Evolutionary conservation across 2,329 filamentous ascomycete genomes (phyloP).

Genomic region (Monascus ruber): DNA sequence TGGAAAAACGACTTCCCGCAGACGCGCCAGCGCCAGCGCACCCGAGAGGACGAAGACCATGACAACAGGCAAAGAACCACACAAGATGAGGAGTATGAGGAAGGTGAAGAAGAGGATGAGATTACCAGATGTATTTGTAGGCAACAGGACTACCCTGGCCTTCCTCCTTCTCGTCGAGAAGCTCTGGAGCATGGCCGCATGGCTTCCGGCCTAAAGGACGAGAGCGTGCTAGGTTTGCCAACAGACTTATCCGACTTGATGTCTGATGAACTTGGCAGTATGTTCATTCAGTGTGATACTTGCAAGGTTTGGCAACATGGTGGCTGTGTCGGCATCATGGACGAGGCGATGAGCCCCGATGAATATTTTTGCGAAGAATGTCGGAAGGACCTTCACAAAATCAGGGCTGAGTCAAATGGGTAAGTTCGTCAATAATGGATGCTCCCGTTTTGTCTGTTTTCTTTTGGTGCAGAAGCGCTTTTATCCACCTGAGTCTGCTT

Average conservation of each 20-base stretch:
- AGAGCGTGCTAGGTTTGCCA: constrained; percentile 47
- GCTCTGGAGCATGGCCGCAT: constrained; percentile 44
- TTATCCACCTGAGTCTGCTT: background rate
- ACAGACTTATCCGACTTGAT: constrained; percentile 49
- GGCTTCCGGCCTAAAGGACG: constrained; percentile 44
- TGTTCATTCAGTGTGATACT: constrained; percentile 95
- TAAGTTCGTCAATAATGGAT: constrained; percentile 39
- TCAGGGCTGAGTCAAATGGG: constrained; percentile 73
- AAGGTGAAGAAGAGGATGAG: constrained; percentile 71
- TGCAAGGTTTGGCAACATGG: constrained; percentile 99
- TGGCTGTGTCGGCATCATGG: constrained; percentile 93
- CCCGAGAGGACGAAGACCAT: constrained; percentile 52
- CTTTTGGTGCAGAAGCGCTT: background rate
- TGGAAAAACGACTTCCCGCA: constrained; percentile 52
- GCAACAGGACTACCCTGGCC: constrained; percentile 86
- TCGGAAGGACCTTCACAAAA: constrained; percentile 79
- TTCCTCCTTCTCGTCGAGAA: constrained; percentile 47
- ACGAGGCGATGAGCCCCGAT: constrained; percentile 82
- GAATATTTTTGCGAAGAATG: constrained; percentile 98
- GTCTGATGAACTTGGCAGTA: constrained; percentile 77
- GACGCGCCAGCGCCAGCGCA: constrained; percentile 69
- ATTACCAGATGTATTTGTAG: constrained; percentile 92
- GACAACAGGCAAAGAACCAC: constrained; percentile 39
- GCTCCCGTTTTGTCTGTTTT: background rate
- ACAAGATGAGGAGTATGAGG: constrained; percentile 45